These are phyloP conservation scores for Fusarium proliferatum DNA, from an alignment of 2,329 filamentous ascomycete species.

Conservation along the genomic window DNA sequence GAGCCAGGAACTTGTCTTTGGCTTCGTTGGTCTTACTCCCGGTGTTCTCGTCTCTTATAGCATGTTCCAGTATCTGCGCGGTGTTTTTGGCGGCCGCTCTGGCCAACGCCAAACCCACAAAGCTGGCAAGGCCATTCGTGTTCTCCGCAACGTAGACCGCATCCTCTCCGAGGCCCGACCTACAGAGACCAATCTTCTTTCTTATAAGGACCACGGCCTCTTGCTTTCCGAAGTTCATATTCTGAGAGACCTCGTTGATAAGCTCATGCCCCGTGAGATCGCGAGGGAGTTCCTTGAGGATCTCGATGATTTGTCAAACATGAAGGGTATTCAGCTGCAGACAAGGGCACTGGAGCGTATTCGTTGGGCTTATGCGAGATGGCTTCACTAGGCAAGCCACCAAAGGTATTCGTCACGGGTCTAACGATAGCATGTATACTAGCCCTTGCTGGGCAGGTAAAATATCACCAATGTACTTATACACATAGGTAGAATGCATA, in stretches of 20 bases:
- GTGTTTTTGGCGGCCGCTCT: constrained; percentile 75
- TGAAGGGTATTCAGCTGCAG: constrained; percentile 82
- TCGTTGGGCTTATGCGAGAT: constrained; percentile 89
- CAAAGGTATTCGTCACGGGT: neutral
- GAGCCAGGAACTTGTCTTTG: constrained; percentile 97
- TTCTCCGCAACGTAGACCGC: constrained; percentile 89
- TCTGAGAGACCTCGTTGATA: constrained; percentile 70
- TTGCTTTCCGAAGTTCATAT: constrained; percentile 91
- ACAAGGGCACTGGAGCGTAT: constrained; percentile 83
- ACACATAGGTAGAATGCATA: constrained; percentile 33
- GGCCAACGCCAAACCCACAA: constrained; percentile 73
- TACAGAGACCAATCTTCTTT: constrained; percentile 78
- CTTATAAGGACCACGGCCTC: constrained; percentile 92
- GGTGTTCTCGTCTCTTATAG: constrained; percentile 88
- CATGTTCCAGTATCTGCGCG: constrained; percentile 76
- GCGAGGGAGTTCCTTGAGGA: constrained; percentile 91
- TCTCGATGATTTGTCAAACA: constrained; percentile 84
- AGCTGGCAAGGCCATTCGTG: constrained; percentile 77
- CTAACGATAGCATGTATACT: constrained; percentile 26
- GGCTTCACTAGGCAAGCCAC: constrained; percentile 55
- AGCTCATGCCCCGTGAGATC: constrained; percentile 77
- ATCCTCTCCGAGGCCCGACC: constrained; percentile 76
- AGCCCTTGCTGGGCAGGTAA: constrained; percentile 15
- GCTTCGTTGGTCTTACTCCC: constrained; percentile 94
- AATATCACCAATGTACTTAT: constrained; percentile 21